phyloP scores from a whole-genome alignment of 306 rosid species.

The Luffa aegyptiaca region DNA sequence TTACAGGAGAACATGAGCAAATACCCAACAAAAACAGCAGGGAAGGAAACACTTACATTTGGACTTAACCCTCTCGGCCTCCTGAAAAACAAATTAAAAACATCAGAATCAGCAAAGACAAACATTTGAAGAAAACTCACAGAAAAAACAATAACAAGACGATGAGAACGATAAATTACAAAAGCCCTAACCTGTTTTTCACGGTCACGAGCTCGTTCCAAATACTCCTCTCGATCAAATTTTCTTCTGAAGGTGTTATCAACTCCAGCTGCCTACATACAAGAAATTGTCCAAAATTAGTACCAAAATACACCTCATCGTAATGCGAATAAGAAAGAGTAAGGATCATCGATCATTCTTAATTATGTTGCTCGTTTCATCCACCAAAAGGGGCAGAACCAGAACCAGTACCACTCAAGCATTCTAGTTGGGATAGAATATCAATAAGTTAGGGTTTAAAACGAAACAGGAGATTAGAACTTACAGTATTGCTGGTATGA shows the following conservation, averaged over 20 bases:
- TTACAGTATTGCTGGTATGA: conserved; percentile 50
- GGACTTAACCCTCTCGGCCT: conserved; percentile 32
- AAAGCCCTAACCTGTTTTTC: conserved; percentile 53
- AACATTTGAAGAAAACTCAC: neutral
- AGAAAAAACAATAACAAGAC: neutral
- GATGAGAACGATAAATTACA: neutral
- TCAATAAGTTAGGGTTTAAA: neutral
- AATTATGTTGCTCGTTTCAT: neutral
- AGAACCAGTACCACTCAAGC: neutral
- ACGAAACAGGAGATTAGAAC: conserved; percentile 9
- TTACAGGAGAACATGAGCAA: neutral
- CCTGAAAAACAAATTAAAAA: conserved; percentile 3
- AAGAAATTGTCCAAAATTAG: neutral
- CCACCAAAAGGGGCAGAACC: neutral
- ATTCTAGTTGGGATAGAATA: neutral
- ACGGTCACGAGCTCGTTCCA: conserved; percentile 91
- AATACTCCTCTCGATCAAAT: conserved; percentile 87
- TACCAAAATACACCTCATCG: neutral
- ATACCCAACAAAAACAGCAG: neutral
- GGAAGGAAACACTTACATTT: conserved; percentile 34
- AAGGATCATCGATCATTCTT: neutral
- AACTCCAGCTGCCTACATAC: conserved; percentile 53
- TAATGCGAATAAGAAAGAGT: neutral
- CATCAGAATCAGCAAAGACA: neutral
- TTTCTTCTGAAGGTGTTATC: conserved; percentile 94